Percentiles rank a stretch among this genome's conserved stretches.
These are phyloP conservation scores for Aciculosporium take DNA, from an alignment of 2,329 filamentous ascomycete genomes.

Conservation along the genomic window DNA sequence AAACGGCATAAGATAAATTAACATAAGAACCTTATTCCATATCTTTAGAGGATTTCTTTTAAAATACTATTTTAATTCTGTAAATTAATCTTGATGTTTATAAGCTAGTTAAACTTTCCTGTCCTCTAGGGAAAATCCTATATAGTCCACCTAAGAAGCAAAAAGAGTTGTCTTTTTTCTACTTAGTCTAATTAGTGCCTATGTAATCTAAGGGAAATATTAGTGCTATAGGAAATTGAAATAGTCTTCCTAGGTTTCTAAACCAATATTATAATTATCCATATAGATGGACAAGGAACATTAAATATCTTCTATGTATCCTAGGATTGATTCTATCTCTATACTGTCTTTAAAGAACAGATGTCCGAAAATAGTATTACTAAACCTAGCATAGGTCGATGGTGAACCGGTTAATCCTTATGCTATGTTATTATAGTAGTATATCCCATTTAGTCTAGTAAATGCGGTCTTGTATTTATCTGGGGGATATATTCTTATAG, in stretches of 20 bases:
- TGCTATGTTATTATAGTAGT: neutral
- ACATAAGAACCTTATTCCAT: neutral
- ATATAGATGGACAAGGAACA: too few relatives aligned
- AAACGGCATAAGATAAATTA: neutral
- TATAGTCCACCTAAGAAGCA: neutral
- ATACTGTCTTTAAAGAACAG: neutral
- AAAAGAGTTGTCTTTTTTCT: neutral
- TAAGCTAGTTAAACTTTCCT: neutral
- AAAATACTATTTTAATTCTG: neutral
- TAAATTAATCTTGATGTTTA: neutral
- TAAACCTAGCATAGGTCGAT: neutral
- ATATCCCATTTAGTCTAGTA: neutral
- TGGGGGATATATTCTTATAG: neutral
- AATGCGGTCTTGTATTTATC: neutral
- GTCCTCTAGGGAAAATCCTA: neutral
- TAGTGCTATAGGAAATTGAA: too few relatives aligned
- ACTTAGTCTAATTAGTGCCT: neutral
- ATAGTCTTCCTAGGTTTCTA: too few relatives aligned
- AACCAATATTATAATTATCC: too few relatives aligned
- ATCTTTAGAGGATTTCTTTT: neutral
- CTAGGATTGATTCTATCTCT: neutral
- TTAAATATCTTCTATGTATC: too few relatives aligned
- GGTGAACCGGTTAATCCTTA: neutral
- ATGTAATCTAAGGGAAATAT: neutral
- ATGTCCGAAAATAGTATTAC: neutral